Percentiles rank a stretch among this genome's conserved stretches.
These are phyloP conservation scores for Zygotorulaspora mrakii DNA, from an alignment of 1,139 yeast genomes.

Conservation along the genomic window DNA sequence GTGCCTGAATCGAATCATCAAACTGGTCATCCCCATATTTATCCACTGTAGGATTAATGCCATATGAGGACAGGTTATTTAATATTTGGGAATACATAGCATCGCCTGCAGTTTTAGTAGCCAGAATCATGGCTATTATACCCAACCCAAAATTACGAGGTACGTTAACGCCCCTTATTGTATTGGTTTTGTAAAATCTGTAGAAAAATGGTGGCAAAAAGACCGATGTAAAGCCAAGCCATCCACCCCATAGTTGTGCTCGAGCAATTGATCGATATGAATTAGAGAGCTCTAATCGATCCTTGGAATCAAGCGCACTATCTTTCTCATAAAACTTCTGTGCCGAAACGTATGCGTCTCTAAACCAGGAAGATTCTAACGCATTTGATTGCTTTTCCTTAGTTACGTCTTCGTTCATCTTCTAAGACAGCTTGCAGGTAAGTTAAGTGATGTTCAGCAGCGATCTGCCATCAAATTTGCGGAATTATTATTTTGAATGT, in stretches of 20 bases:
- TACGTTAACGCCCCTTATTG: slow-evolving; percentile 37
- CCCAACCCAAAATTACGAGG: slow-evolving; percentile 38
- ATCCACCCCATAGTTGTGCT: slow-evolving; percentile 34
- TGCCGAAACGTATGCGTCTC: slow-evolving; percentile 34
- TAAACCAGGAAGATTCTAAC: slow-evolving; percentile 31
- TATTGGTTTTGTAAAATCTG: slow-evolving; percentile 33
- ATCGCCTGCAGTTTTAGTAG: slow-evolving; percentile 34
- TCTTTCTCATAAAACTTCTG: slow-evolving; percentile 33
- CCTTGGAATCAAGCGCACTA: slow-evolving; percentile 28
- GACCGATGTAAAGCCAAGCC: slow-evolving; percentile 36
- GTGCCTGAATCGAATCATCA: not conserved
- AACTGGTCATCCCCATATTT: slow-evolving; percentile 19
- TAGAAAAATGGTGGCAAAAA: slow-evolving; percentile 36
- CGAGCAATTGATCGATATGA: slow-evolving; percentile 27
- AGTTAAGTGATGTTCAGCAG: no score
- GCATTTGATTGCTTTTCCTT: slow-evolving; percentile 1
- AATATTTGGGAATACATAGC: slow-evolving; percentile 31
- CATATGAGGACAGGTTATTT: slow-evolving; percentile 27
- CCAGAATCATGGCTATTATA: slow-evolving; percentile 34
- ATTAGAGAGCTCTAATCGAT: slow-evolving; percentile 29
- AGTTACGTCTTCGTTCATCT: slow-evolving; percentile 8
- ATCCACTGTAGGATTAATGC: slow-evolving; percentile 10
- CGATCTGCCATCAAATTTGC: no score
- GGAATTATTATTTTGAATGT: no score
- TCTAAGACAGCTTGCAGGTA: not conserved